Base-by-base conservation (phyloP, 2,329 filamentous ascomycete species). In the Colletotrichum orbiculare region DNA sequence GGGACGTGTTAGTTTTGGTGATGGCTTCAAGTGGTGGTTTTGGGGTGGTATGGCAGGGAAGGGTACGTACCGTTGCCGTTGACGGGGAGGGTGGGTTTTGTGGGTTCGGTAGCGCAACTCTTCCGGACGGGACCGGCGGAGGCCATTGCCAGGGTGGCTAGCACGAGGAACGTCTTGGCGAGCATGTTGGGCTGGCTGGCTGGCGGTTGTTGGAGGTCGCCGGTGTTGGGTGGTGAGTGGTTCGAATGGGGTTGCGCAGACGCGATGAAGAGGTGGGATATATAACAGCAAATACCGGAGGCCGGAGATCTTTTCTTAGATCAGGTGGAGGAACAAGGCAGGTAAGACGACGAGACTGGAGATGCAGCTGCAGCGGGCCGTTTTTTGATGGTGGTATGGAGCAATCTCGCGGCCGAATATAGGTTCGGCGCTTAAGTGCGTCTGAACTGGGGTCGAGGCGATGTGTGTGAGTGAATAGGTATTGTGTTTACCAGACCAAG, bases 31-130 rank as follows among this genome's bases (percentile, higher is more conserved):
- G 53, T 48, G 17, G 42, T 45, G 42, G 43, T 46, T n/a, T 8
- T 46, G 15, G 43, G 33, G 43, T 15, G 15, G 15, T 4, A 53
- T 64, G 45, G 6, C 49, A 42, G 37, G 3, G 52, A 41, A 34
- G 11, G 52, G 34, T 43, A 76, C 76, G 73, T 73, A 79, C 77
- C 69, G 68, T 73, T 73, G 47, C 77, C 78, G 17, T 73, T 82
- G 56, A 73, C 73, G 38, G 81, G 82, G 12, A 85, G 73, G 25
- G 68, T 72, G 47, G 77, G 74, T 13, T 68, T 69, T n/a, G 42
- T 38, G 12, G 69, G 64, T 25, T 62, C 66, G 17, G 68, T 56
- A 35, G 66, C 62, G 41, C 69, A 74, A 35, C 67, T 56, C 41
- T 59, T 54, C 25, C 52, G 50, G 48, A 72, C 56, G 38, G 72